Percentiles rank a stretch among this genome's conserved stretches.
These are phyloP conservation scores for Pythium aphanidermatum DNA, from an alignment of 352 stramenopile species.

Conservation along the genomic window DNA sequence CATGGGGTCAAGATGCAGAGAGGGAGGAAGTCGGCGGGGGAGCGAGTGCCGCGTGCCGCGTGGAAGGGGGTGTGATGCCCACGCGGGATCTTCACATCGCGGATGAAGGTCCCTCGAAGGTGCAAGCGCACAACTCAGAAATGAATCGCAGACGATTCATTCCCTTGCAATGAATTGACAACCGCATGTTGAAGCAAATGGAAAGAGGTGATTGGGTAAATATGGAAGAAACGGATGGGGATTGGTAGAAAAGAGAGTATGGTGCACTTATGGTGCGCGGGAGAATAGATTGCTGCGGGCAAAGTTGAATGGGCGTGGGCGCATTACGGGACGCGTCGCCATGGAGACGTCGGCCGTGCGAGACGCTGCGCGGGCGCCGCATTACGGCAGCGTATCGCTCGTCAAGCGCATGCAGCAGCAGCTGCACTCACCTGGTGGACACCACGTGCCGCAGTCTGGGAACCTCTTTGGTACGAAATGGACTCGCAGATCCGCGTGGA, in stretches of 20 bases:
- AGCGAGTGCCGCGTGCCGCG: constrained; percentile 7
- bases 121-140: no score
- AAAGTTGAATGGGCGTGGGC: no score
- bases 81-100: no score
- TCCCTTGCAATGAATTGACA: no score
- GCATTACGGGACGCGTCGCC: no score
- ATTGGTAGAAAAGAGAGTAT: constrained; percentile 9
- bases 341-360: constrained; percentile 35
- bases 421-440: constrained; percentile 9
- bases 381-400: constrained; percentile 35
- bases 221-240: neutral
- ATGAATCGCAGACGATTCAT: constrained; percentile 12
- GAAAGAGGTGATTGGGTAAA: constrained; percentile 1
- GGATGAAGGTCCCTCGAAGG: no score
- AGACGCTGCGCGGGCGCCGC: constrained; percentile 15
- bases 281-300: constrained; percentile 15
- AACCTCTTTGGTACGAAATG: constrained; percentile 7
- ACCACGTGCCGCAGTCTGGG: neutral
- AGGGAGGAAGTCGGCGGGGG: constrained; percentile 1
- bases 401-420: constrained; percentile 28
- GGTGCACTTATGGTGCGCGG: constrained; percentile 13
- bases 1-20: constrained; percentile 28
- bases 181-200: constrained; percentile 23
- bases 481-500: constrained; percentile 1
- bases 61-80: constrained; percentile 8